phyloP scores from a whole-genome alignment of 164 flowering plant genomes.

The Paratinospora sagittata region DNA sequence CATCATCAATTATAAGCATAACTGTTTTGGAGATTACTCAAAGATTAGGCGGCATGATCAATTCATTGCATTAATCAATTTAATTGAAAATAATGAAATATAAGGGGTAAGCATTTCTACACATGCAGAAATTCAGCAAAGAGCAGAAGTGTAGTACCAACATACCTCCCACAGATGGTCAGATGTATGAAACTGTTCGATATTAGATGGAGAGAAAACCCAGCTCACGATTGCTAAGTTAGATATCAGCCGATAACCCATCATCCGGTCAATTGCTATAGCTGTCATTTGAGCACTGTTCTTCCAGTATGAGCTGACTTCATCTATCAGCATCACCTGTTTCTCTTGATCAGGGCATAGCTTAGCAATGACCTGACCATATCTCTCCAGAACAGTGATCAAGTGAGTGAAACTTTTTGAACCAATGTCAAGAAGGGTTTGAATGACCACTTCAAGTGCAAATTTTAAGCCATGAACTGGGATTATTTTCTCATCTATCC shows the following conservation, averaged over 20 bases:
- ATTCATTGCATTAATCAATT: no score
- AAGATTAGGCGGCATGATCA: no score
- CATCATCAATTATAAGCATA: neutral
- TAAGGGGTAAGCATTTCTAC: conserved; percentile 3
- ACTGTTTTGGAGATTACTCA: neutral
- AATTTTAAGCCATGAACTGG: conserved; percentile 65
- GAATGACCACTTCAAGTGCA: conserved; percentile 61
- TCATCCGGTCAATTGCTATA: conserved; percentile 89
- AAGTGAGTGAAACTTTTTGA: conserved; percentile 97
- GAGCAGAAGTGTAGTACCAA: neutral
- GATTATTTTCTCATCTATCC: conserved; percentile 81
- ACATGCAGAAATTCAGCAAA: neutral
- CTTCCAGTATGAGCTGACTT: conserved; percentile 81
- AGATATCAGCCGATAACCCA: conserved; percentile 95
- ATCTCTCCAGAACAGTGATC: conserved; percentile 93
- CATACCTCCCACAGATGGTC: conserved; percentile 95
- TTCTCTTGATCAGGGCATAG: conserved; percentile 76
- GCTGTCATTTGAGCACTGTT: conserved; percentile 88
- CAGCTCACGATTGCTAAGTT: conserved; percentile 87
- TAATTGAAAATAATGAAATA: neutral
- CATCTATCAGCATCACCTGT: conserved; percentile 71
- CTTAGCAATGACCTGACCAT: conserved; percentile 83
- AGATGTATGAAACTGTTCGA: conserved; percentile 72
- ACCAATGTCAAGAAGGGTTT: conserved; percentile 93
- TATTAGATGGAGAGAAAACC: conserved; percentile 75